Base-by-base conservation (phyloP, 2,329 filamentous ascomycete genomes). In the Stemphylium beticola region DNA sequence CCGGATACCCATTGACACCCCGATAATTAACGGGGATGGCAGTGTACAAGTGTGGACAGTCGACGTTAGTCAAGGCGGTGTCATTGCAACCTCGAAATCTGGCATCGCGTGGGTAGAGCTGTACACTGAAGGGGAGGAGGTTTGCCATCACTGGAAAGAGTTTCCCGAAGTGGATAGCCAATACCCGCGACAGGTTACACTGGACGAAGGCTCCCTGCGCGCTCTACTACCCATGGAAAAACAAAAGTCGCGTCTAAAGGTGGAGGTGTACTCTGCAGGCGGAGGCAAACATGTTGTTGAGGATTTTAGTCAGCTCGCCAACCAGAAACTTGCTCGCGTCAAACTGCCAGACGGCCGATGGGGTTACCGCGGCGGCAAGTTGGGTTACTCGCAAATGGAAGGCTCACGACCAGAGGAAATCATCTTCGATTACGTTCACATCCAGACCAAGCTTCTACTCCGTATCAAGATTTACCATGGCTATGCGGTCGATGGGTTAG, bases 81-180 rank as follows among this genome's bases (percentile, higher is more conserved):
- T 93, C 15, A 92, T 90, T 53, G 91, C 93, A 9, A 92, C 90
- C 36, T 91, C 93, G 2, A 82, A 88, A 1, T 89, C 91, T 0
- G 95, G 93, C 0, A 84, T 98, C 41, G 87, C 92, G 0, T 96
- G 91, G 74, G 81, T 96, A 10, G 93, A 98, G 74, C 84, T 98
- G 8, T 93, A 85, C 66, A 80, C 83, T 0, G 89, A 93, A 56
- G 89, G 86, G n/a, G 92, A 96, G 56, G 87, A 91, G 37, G 78
- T 91, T 14, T 96, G 93, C 72, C 88, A 83, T 61, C 80, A 85
- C 14, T 96, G 90, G 86, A 86, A 95, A 61, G 93, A 97, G 71
- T 96, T 90, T 68, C 79, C 85, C 5, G 83, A 87, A 40, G 84
- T 84, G 20, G 82, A 83, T 55, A 79, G 78, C 24, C 77, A 78